A percentile compares a stretch with the other conserved stretches of the same genome.
These are phyloP conservation scores for Eutrema salsugineum DNA, from an alignment of 441 rosid genomes.

Conservation along the genomic window DNA sequence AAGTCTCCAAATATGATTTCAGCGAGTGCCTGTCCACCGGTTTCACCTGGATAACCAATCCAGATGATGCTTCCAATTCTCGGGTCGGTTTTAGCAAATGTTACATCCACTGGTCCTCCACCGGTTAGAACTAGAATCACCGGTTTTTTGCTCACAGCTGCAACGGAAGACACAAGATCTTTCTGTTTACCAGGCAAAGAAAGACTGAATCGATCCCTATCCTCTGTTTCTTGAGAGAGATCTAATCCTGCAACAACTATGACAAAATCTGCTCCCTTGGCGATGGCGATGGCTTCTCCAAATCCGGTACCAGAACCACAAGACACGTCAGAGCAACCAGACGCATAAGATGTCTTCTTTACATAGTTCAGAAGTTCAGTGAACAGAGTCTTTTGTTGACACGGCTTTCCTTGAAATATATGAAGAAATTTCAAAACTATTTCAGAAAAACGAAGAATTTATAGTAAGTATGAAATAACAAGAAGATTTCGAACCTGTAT, in stretches of 20 bases:
- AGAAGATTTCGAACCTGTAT: slow-evolving; percentile 43
- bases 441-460: slow-evolving; percentile 5
- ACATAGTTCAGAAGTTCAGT: slow-evolving; percentile 51
- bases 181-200: slow-evolving; percentile 67
- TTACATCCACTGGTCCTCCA: slow-evolving; percentile 69
- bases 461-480: not conserved
- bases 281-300: slow-evolving; percentile 44
- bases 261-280: slow-evolving; percentile 47
- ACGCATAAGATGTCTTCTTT: slow-evolving; percentile 41
- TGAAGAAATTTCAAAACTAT: not conserved
- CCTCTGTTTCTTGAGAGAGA: slow-evolving; percentile 65
- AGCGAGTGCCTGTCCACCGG: slow-evolving; percentile 68
- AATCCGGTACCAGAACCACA: slow-evolving; percentile 43
- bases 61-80: slow-evolving; percentile 55
- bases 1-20: slow-evolving; percentile 55
- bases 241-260: slow-evolving; percentile 60
- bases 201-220: slow-evolving; percentile 57
- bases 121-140: slow-evolving; percentile 66
- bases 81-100: slow-evolving; percentile 49
- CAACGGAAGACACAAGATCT: slow-evolving; percentile 51
- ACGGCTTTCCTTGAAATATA: slow-evolving; percentile 56
- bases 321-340: slow-evolving; percentile 55
- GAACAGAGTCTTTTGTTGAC: slow-evolving; percentile 57
- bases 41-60: slow-evolving; percentile 78
- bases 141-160: slow-evolving; percentile 44